These are phyloP conservation scores for Exophiala bonariae DNA, from an alignment of 2,329 filamentous ascomycete genomes.

Conservation along the genomic window DNA sequence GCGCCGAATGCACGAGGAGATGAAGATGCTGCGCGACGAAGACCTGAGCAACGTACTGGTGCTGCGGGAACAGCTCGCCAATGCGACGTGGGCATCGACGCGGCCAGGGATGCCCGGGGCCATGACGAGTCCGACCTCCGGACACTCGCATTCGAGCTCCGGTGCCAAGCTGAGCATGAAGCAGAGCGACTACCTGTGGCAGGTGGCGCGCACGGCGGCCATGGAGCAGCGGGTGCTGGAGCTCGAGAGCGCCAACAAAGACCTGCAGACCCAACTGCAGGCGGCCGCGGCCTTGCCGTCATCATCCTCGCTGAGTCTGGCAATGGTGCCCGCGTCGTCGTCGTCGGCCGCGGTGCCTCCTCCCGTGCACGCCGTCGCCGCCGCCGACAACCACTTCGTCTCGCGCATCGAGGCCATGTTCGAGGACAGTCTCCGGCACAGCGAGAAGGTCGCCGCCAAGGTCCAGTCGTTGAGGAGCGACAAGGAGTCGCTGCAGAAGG, in stretches of 20 bases:
- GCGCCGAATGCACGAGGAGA: constrained; percentile 39
- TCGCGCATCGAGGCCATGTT: constrained; percentile 39
- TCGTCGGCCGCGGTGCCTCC: not conserved
- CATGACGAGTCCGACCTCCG: constrained; percentile 20
- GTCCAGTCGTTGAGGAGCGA: constrained; percentile 40
- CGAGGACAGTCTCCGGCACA: constrained; percentile 39
- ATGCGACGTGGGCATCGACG: constrained; percentile 36
- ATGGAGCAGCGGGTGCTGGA: constrained; percentile 45
- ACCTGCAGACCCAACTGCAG: constrained; percentile 33
- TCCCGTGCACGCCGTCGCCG: not conserved
- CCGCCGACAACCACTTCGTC: constrained; percentile 21
- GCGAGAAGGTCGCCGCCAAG: constrained; percentile 38
- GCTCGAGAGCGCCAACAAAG: constrained; percentile 40
- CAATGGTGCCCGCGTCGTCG: not conserved
- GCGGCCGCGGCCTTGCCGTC: not conserved
- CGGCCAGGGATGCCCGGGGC: constrained; percentile 22
- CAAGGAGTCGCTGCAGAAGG: constrained; percentile 40
- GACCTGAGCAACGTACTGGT: constrained; percentile 42
- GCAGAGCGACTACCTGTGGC: constrained; percentile 40
- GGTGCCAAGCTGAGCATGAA: constrained; percentile 29
- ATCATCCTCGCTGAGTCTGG: not conserved
- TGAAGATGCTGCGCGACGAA: constrained; percentile 42
- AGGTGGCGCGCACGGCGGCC: constrained; percentile 41
- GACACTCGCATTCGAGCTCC: constrained; percentile 7
- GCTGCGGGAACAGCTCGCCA: constrained; percentile 40